Percentiles rank a stretch among this genome's conserved stretches.
phyloP scores from a whole-genome alignment of 1,284 basidiomycete genomes.

The Laetiporus sulphureus region DNA sequence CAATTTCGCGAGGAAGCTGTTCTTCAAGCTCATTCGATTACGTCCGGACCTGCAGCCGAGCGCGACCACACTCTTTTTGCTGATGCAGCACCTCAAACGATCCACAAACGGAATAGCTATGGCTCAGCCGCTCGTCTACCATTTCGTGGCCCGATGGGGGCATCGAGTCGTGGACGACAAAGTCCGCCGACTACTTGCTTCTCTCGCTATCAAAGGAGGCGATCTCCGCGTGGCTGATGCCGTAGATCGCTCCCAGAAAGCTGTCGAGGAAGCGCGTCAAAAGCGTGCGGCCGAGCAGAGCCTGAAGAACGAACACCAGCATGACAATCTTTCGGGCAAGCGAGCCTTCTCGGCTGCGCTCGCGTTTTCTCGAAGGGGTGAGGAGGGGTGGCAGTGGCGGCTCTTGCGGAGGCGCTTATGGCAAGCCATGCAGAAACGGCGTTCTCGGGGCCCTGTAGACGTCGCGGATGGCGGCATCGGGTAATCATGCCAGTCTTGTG shows the following conservation, averaged over 20 bases:
- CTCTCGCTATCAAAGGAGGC: constrained; percentile 55
- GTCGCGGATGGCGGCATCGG: too few relatives aligned
- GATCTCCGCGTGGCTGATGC: constrained; percentile 39
- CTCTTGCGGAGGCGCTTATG: constrained; percentile 15
- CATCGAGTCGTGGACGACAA: constrained; percentile 41
- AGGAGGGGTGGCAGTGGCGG: constrained; percentile 17
- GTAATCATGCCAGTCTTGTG: too few relatives aligned
- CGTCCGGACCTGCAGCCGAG: constrained; percentile 48
- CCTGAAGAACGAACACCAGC: constrained; percentile 17
- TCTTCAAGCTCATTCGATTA: constrained; percentile 34
- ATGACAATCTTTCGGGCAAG: constrained; percentile 8
- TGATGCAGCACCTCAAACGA: constrained; percentile 44
- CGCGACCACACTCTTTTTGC: constrained; percentile 53
- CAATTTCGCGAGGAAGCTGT: constrained; percentile 30
- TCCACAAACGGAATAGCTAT: constrained; percentile 45
- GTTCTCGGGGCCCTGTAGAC: too few relatives aligned
- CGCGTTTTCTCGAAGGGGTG: constrained; percentile 6
- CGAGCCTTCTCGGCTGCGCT: constrained; percentile 11
- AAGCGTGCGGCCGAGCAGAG: constrained; percentile 22
- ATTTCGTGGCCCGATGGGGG: constrained; percentile 52
- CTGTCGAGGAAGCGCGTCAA: constrained; percentile 15
- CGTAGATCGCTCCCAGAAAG: constrained; percentile 13
- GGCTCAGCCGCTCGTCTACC: constrained; percentile 36
- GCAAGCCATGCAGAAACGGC: too few relatives aligned
- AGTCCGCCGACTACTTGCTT: constrained; percentile 51